Evolutionary conservation across 1,284 basidiomycete species (phyloP), one percentile per base, ranked within the genome.

Genomic region (Fomitopsis pinicola): DNA sequence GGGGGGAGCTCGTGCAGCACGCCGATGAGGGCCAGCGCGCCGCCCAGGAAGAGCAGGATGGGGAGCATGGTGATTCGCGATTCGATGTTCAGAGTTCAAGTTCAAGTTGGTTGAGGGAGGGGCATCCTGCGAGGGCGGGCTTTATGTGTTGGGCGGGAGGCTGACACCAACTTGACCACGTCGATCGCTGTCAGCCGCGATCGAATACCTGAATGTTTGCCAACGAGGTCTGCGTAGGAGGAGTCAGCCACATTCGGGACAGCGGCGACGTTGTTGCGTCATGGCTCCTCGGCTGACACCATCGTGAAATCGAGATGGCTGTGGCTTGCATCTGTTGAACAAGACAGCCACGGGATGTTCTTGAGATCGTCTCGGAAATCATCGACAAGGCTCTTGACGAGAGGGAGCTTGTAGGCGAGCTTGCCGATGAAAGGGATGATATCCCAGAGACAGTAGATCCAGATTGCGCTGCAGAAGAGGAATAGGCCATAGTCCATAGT

Each of bases 41-140:
- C 36, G 35, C 33, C 22, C 2, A 54, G 35, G 7, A 36, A 22
- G 10, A 54, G 8, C 14, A 38, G 6, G n/a, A 40, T 38, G n/a
- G 52, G 52, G 35, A 54, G n/a, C 52, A 54, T 54, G 52, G n/a
- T 46, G 44, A 46, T 46, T 46, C 28, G n/a, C 15, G 35, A 36
- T 36, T 36, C 19, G 52, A 19, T 19, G 35, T 54, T 33, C 6
- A n/a, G 8, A 26, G 35, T 38, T 54, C 35, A 22, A 54, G 35
- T 54, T 54, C 35, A 54, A 54, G 52, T 54, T 54, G 52, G 48
- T 30, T 50, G 48, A 50, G 52, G 35, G 52, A 35, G 52, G n/a
- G n/a, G 15, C 5, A n/a, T 38, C 35, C 14, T 22, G 4, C 36
- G 1, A 4, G 35, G 36, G 52, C 52, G 36, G 35, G 36, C n/a